Percentiles rank a stretch among this genome's conserved stretches.
Evolutionary conservation across 2,329 filamentous ascomycete species (phyloP).

Genomic region (Pyrenophora teres): DNA sequence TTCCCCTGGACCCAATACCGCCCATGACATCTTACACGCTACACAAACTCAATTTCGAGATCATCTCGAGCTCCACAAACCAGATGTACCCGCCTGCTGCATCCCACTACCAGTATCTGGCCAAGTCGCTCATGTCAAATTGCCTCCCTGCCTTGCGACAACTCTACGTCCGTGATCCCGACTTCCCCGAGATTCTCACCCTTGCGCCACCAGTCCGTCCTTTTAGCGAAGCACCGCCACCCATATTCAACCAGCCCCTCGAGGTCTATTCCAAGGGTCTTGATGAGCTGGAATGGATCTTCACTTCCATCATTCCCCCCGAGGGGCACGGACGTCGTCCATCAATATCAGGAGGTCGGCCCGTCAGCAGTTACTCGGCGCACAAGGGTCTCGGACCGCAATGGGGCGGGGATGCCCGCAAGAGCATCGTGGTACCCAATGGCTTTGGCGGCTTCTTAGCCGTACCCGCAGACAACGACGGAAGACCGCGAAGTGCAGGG

Average conservation of each 20-base stretch:
- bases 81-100: conserved; percentile 58
- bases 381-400: conserved; percentile 57
- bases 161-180: conserved; percentile 83
- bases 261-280: conserved; percentile 70
- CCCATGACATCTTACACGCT: conserved; percentile 72
- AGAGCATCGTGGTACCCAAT: conserved; percentile 68
- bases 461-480: conserved; percentile 55
- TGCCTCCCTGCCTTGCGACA: conserved; percentile 73
- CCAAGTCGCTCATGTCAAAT: conserved; percentile 77
- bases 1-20: conserved; percentile 62
- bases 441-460: conserved; percentile 69
- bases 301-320: conserved; percentile 62
- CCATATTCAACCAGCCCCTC: conserved; percentile 60
- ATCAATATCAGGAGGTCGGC: conserved; percentile 49
- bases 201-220: conserved; percentile 67
- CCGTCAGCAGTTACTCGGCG: conserved; percentile 53
- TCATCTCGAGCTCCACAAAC: conserved; percentile 66
- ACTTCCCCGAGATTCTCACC: conserved; percentile 80
- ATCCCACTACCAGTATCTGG: conserved; percentile 83
- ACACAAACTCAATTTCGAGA: conserved; percentile 78
- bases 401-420: conserved; percentile 64
- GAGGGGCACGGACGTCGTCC: conserved; percentile 51
- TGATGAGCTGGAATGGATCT: conserved; percentile 70
- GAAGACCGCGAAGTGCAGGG: conserved; percentile 43
- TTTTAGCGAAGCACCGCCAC: conserved; percentile 51